Percentiles rank a stretch among this genome's conserved stretches.
Conservation (phyloP, 2,329 filamentous ascomycete species). For the Xylogone sp. region DNA sequence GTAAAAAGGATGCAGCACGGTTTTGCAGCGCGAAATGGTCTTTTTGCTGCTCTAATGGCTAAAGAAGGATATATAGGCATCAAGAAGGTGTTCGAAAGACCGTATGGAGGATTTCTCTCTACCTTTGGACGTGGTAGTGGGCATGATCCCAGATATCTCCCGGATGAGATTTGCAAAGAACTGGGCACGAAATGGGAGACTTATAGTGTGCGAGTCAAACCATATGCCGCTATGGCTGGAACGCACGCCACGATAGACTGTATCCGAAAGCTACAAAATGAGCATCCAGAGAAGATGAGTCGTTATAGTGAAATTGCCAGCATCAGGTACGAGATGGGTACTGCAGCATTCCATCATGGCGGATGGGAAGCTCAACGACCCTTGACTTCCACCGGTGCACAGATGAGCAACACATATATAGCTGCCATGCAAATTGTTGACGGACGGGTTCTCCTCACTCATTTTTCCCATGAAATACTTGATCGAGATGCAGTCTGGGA, state of each 20-base stretch:
- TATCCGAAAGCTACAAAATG: constrained; percentile 27
- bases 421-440: constrained; percentile 35
- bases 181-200: constrained; percentile 35
- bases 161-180: constrained; percentile 25
- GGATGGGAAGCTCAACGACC: constrained; percentile 32
- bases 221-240: constrained; percentile 33
- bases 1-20: constrained; percentile 43
- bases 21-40: constrained; percentile 39
- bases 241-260: constrained; percentile 33
- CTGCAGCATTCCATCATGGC: constrained; percentile 30
- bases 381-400: constrained; percentile 32
- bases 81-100: constrained; percentile 35
- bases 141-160: constrained; percentile 21
- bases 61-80: constrained; percentile 37
- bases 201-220: constrained; percentile 32
- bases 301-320: constrained; percentile 25
- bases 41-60: constrained; percentile 36
- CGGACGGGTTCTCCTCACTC: constrained; percentile 27
- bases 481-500: constrained; percentile 33
- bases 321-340: constrained; percentile 27
- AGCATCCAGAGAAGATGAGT: constrained; percentile 21
- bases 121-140: constrained; percentile 32
- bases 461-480: constrained; percentile 29
- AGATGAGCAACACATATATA: constrained; percentile 35
- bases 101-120: constrained; percentile 39